A percentile compares a stretch with the other conserved stretches of the same genome.
Conservation (phyloP, 352 stramenopile species). For the Phytophthora kernoviae region DNA sequence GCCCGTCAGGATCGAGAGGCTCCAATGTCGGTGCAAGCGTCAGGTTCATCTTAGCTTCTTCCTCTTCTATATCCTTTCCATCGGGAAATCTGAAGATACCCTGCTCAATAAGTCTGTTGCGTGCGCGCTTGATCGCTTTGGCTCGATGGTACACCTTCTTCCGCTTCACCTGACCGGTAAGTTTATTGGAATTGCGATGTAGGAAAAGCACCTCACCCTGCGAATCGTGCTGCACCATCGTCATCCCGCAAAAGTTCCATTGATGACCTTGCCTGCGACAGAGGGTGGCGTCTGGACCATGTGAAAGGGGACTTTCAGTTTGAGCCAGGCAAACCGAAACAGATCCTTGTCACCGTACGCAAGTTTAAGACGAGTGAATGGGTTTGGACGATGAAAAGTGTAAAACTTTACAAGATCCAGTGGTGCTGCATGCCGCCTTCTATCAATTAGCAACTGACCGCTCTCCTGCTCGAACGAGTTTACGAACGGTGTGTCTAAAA, state of each 20-base stretch:
- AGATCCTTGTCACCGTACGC: conserved; percentile 61
- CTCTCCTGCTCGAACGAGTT: conserved; percentile 74
- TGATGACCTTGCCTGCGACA: conserved; percentile 36
- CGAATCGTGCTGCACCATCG: conserved; percentile 47
- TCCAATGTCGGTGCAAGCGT: conserved; percentile 13
- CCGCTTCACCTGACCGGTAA: conserved; percentile 32
- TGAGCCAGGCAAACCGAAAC: conserved; percentile 63
- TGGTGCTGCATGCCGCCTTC: conserved; percentile 31
- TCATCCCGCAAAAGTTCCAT: conserved; percentile 52
- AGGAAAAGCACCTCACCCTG: conserved; percentile 45
- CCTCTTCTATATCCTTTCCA: conserved; percentile 10
- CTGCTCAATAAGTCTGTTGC: conserved; percentile 11
- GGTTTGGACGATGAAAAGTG: conserved; percentile 41
- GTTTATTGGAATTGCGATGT: conserved; percentile 51
- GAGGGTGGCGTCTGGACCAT: conserved; percentile 51
- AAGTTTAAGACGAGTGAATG: conserved; percentile 43
- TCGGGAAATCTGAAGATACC: conserved; percentile 6
- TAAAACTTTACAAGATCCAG: conserved; percentile 46
- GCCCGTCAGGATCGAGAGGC: conserved; percentile 15
- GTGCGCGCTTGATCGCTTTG: conserved; percentile 15
- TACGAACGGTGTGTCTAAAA: conserved; percentile 45
- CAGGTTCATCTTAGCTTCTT: conserved; percentile 6
- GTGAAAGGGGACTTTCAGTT: conserved; percentile 41
- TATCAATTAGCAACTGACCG: conserved; percentile 55
- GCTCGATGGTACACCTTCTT: conserved; percentile 12